Percentiles rank a stretch among this genome's conserved stretches.
Evolutionary conservation across 192 early-diverging fungal species (phyloP).

Genomic region (Podila epigama): DNA sequence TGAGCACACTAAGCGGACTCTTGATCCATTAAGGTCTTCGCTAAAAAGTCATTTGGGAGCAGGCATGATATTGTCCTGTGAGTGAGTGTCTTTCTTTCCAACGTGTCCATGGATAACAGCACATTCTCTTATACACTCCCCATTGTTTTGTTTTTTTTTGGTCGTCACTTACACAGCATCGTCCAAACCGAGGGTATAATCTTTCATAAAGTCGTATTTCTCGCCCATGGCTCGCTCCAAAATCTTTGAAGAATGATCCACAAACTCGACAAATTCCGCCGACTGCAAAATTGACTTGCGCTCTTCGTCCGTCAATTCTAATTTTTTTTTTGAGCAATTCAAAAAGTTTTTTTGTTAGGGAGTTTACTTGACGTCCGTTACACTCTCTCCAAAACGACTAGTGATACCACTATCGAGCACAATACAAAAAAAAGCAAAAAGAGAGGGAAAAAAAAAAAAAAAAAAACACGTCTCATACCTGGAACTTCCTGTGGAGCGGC

Average conservation of each 20-base stretch:
- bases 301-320: slow-evolving; percentile 89
- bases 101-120: too few relatives aligned
- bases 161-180: slow-evolving; percentile 55
- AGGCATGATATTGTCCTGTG: neutral
- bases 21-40: slow-evolving; percentile 69
- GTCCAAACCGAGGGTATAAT: slow-evolving; percentile 82
- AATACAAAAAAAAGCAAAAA: too few relatives aligned
- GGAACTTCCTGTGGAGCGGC: slow-evolving; percentile 46
- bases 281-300: slow-evolving; percentile 77
- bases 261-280: slow-evolving; percentile 82
- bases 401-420: too few relatives aligned
- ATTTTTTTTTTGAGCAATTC: neutral
- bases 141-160: too few relatives aligned
- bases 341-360: too few relatives aligned
- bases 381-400: neutral
- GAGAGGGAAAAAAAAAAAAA: neutral
- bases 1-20: slow-evolving; percentile 70
- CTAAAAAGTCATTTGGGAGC: slow-evolving; percentile 22
- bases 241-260: slow-evolving; percentile 87
- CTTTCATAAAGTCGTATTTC: slow-evolving; percentile 90
- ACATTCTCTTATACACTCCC: too few relatives aligned
- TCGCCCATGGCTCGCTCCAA: slow-evolving; percentile 90
- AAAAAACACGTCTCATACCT: slow-evolving; percentile 31
- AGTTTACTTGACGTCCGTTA: neutral
- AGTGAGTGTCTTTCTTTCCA: too few relatives aligned